Evolutionary conservation across 148 eudicot genomes (phyloP).

Genomic region (Pharnaceum exiguum): DNA sequence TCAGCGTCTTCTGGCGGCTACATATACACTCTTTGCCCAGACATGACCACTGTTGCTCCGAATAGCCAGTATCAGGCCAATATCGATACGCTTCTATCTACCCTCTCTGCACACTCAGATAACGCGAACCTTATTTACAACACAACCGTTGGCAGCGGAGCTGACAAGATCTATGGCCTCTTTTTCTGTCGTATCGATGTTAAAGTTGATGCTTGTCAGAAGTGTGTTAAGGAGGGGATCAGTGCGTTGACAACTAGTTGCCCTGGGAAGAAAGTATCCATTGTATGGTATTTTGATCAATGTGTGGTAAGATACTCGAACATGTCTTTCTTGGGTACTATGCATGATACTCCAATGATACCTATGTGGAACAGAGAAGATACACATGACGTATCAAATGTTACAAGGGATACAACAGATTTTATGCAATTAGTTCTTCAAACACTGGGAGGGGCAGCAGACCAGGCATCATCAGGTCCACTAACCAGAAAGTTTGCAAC

Average conservation of each 20-base stretch:
- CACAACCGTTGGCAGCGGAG: constrained; percentile 24
- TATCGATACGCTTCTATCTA: constrained; percentile 10
- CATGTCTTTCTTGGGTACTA: constrained; percentile 21
- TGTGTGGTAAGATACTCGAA: constrained; percentile 29
- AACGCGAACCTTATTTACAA: constrained; percentile 18
- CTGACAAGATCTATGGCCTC: constrained; percentile 18
- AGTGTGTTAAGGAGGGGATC: constrained; percentile 15
- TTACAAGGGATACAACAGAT: constrained; percentile 17
- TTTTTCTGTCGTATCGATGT: constrained; percentile 29
- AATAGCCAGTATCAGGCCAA: constrained; percentile 18
- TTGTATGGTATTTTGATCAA: constrained; percentile 33
- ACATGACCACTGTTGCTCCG: constrained; percentile 9
- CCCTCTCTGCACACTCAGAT: constrained; percentile 7
- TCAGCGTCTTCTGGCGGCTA: constrained; percentile 1
- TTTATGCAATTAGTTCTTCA: constrained; percentile 19
- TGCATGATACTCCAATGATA: constrained; percentile 33
- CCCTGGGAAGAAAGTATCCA: constrained; percentile 24
- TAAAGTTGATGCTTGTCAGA: constrained; percentile 14
- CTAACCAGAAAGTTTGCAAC: constrained; percentile 2
- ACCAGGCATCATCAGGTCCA: constrained; percentile 15
- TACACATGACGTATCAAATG: constrained; percentile 19
- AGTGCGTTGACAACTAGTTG: constrained; percentile 20
- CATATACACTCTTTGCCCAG: constrained; percentile 29
- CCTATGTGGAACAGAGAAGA: constrained; percentile 35
- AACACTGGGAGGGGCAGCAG: constrained; percentile 12